Evolutionary conservation across 2,329 filamentous ascomycete species (phyloP).

Genomic region (Colletotrichum shisoi): DNA sequence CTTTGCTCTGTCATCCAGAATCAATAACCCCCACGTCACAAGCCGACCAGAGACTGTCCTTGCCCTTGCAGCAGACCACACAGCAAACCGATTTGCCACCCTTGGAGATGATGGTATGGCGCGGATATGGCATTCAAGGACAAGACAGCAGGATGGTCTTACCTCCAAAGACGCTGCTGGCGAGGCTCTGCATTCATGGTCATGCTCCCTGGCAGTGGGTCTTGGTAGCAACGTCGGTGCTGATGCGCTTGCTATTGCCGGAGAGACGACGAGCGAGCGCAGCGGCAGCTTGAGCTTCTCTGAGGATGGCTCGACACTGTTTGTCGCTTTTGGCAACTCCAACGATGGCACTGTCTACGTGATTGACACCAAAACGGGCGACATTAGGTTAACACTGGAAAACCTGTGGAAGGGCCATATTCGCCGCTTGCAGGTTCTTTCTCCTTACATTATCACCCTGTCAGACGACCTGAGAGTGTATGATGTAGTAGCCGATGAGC

Average conservation of each 20-base stretch:
- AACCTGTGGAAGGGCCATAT: slow-evolving; percentile 72
- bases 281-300: slow-evolving; percentile 79
- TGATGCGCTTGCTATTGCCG: slow-evolving; percentile 46
- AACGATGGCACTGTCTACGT: slow-evolving; percentile 74
- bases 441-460: slow-evolving; percentile 76
- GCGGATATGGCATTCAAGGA: slow-evolving; percentile 81
- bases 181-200: slow-evolving; percentile 75
- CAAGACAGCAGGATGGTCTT: slow-evolving; percentile 72
- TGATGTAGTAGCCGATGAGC: slow-evolving; percentile 81
- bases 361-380: slow-evolving; percentile 75
- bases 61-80: slow-evolving; percentile 75
- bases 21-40: slow-evolving; percentile 81
- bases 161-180: slow-evolving; percentile 66
- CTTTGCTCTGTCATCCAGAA: slow-evolving; percentile 81
- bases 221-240: slow-evolving; percentile 46
- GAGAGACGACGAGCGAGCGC: slow-evolving; percentile 46
- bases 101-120: slow-evolving; percentile 81
- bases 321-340: slow-evolving; percentile 66
- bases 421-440: slow-evolving; percentile 74
- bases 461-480: slow-evolving; percentile 79
- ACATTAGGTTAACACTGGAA: slow-evolving; percentile 70
- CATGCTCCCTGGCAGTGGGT: slow-evolving; percentile 58
- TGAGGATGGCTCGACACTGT: slow-evolving; percentile 83
- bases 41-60: slow-evolving; percentile 68
- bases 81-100: slow-evolving; percentile 77